phyloP scores from a whole-genome alignment of 2,329 filamentous ascomycete species.

The Pseudophaeomoniella oleicola region DNA sequence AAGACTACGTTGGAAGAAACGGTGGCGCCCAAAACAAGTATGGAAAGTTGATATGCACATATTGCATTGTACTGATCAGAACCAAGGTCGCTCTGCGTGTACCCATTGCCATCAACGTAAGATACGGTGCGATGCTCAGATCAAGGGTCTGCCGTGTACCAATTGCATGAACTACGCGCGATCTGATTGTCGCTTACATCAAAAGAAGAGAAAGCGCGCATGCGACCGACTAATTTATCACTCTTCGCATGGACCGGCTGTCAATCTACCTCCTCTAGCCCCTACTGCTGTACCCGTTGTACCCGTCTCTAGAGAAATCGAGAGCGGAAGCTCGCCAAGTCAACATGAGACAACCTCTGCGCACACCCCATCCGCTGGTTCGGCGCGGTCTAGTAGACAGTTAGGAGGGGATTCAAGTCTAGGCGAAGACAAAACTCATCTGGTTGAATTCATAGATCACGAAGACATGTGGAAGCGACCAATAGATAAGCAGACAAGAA shows the following conservation, averaged over 20 bases:
- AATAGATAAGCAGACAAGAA: slow-evolving; percentile 32
- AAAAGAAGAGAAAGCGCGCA: slow-evolving; percentile 32
- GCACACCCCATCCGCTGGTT: not conserved
- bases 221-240: slow-evolving; percentile 25
- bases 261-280: slow-evolving; percentile 9
- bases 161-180: slow-evolving; percentile 30
- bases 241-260: slow-evolving; percentile 5
- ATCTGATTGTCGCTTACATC: slow-evolving; percentile 31
- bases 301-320: not conserved
- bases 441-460: slow-evolving; percentile 36
- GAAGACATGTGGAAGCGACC: slow-evolving; percentile 29
- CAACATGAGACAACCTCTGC: not conserved
- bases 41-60: too few relatives aligned
- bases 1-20: too few relatives aligned
- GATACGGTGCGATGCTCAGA: slow-evolving; percentile 35
- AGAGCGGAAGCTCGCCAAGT: not conserved
- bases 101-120: slow-evolving; percentile 36
- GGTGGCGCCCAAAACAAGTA: too few relatives aligned
- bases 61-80: too few relatives aligned
- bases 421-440: slow-evolving; percentile 28
- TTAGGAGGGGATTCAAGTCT: slow-evolving; percentile 15
- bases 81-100: slow-evolving; percentile 24
- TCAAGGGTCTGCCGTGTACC: slow-evolving; percentile 32
- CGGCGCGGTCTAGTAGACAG: slow-evolving; percentile 11
- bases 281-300: too few relatives aligned